These are phyloP conservation scores for Parietichytrium sp. DNA, from an alignment of 108 stramenopile genomes.

Conservation along the genomic window DNA sequence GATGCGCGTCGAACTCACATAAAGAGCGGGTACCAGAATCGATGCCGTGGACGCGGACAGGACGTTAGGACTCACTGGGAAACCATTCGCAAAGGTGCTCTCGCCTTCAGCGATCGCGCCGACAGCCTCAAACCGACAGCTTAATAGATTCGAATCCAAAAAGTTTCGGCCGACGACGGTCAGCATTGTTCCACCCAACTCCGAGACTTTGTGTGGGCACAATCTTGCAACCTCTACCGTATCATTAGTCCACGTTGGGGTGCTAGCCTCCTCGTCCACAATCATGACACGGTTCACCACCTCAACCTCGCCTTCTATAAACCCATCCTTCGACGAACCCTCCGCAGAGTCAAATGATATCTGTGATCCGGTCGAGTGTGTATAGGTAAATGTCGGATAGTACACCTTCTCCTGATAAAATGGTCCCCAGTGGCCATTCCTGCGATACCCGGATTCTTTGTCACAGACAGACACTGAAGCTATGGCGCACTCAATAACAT, in stretches of 20 bases:
- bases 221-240: constrained; percentile 71
- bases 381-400: constrained; percentile 63
- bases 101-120: not conserved
- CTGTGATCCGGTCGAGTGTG: not conserved
- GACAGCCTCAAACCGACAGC: constrained; percentile 62
- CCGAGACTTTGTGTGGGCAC: constrained; percentile 65
- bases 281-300: constrained; percentile 67
- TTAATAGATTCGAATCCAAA: constrained; percentile 49
- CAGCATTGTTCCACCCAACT: constrained; percentile 41
- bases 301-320: constrained; percentile 61
- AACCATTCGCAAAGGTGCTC: not conserved
- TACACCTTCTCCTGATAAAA: constrained; percentile 62
- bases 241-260: constrained; percentile 67
- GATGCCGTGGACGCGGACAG: not conserved
- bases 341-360: not conserved
- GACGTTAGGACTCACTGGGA: not conserved
- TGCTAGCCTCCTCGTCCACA: constrained; percentile 54
- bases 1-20: constrained; percentile 63
- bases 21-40: constrained; percentile 51
- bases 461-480: constrained; percentile 72
- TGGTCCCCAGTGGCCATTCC: constrained; percentile 40
- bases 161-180: constrained; percentile 78
- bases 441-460: constrained; percentile 51
- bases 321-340: constrained; percentile 42
- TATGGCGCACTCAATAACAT: constrained; percentile 59